A percentile compares a stretch with the other conserved stretches of the same genome.
phyloP scores from a whole-genome alignment of 495 filamentous ascomycete species.

The Lasiosphaeris hirsuta region DNA sequence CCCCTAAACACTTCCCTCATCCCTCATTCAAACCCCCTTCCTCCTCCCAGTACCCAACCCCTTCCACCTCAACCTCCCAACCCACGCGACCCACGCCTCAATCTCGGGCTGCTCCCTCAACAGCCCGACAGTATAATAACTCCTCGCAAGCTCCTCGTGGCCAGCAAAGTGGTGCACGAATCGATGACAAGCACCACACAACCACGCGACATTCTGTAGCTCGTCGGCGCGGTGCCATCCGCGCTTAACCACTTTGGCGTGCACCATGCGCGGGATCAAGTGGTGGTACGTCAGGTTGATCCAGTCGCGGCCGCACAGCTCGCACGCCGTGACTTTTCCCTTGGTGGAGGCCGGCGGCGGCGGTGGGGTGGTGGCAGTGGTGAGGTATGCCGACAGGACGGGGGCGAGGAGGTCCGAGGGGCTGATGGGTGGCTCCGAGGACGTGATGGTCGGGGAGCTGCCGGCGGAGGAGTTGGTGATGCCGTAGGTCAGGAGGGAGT shows the following conservation, averaged over 20 bases:
- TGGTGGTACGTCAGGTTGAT: constrained; percentile 81
- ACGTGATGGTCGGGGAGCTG: constrained; percentile 22
- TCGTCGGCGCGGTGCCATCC: constrained; percentile 77
- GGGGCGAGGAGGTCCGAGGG: constrained; percentile 55
- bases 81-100: constrained; percentile 64
- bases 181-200: constrained; percentile 83
- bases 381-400: constrained; percentile 58
- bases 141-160: constrained; percentile 76
- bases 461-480: constrained; percentile 42
- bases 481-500: constrained; percentile 62
- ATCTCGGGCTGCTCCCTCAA: constrained; percentile 72
- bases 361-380: constrained; percentile 52
- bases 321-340: constrained; percentile 53
- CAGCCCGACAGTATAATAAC: constrained; percentile 69
- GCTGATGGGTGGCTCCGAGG: neutral
- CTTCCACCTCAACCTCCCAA: constrained; percentile 64
- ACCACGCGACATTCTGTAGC: constrained; percentile 80
- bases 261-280: constrained; percentile 71
- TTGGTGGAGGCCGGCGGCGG: constrained; percentile 57
- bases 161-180: constrained; percentile 74
- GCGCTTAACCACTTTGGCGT: constrained; percentile 73
- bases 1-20: too few species aligned
- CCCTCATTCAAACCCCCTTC: neutral
- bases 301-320: constrained; percentile 77
- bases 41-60: constrained; percentile 17